Base-by-base conservation (phyloP, 1,284 basidiomycete genomes). In the Salmacisia buchloeana region DNA sequence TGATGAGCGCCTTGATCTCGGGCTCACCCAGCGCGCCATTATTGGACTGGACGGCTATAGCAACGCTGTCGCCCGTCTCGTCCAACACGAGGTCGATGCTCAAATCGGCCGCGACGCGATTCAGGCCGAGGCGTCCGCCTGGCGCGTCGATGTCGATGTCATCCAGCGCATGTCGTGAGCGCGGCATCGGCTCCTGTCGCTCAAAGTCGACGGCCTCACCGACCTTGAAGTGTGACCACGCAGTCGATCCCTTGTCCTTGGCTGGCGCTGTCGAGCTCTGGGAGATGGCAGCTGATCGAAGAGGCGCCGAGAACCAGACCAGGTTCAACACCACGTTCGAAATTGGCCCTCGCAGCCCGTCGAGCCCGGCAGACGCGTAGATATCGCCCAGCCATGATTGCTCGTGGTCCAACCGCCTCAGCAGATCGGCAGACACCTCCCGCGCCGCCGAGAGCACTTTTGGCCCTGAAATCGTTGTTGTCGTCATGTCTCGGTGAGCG, bases 151-250 rank as follows among this genome's bases (percentile, higher is more conserved):
- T 49, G n/a, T 57, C 56, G 13, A 60, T 62, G 2, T 66, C 31
- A 6, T 63, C 23, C n/a, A 45, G 43, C 13, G 43, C 33, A 69
- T 39, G 13, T 69, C 49, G 12, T 74, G n/a, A 34, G 2, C 45
- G 27, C n/a, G 7, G 31, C 9, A 67, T 33, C 2, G 57, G 66
- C 2, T 62, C 65, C 59, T 64, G 66, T 1, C 58, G 46, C 38
- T 70, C 68, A 1, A 67, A 61, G 10, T 66, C 67, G 10, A 62
- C 58, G 25, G 73, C 46, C 13, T 66, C 63, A 5, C 62, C 67
- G 41, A 74, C 70, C 43, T 72, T 72, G 41, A 66, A 65, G 52
- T 61, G 63, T 2, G 38, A 64, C n/a, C 69, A 65, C 12, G 41
- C 15, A 18, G 13, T 31, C 2, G 25, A 25, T 3, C n/a, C 23